These are phyloP conservation scores for Starmerella sirachaensis DNA, from an alignment of 805 yeast species.

Conservation along the genomic window DNA sequence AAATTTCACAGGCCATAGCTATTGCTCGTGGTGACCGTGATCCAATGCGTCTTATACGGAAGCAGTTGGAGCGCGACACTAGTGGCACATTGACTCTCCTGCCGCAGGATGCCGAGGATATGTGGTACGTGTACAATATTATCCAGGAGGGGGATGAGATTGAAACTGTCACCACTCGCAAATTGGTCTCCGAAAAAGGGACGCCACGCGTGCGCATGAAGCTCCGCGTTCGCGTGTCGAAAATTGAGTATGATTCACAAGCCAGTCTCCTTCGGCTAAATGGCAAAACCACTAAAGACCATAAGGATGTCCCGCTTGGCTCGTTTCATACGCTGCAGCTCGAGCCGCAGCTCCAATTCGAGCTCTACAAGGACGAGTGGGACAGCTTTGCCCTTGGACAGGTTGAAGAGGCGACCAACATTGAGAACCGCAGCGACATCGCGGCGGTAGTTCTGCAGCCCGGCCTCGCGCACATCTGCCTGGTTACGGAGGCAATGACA, in stretches of 20 bases:
- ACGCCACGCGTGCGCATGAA: conserved; percentile 47
- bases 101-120: conserved; percentile 84
- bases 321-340: conserved; percentile 81
- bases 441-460: conserved; percentile 92
- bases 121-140: conserved; percentile 78
- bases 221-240: conserved; percentile 50
- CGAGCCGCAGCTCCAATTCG: conserved; percentile 55
- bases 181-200: conserved; percentile 34
- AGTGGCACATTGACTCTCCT: conserved; percentile 54
- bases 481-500: conserved; percentile 81
- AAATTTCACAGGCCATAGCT: not conserved
- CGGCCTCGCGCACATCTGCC: conserved; percentile 86
- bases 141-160: conserved; percentile 66
- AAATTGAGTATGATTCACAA: conserved; percentile 65
- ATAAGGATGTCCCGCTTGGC: conserved; percentile 69
- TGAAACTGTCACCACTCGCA: conserved; percentile 55
- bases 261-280: conserved; percentile 67
- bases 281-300: conserved; percentile 53
- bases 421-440: conserved; percentile 73
- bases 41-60: conserved; percentile 47
- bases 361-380: conserved; percentile 65
- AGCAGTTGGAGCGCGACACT: conserved; percentile 43
- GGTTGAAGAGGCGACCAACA: conserved; percentile 55
- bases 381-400: conserved; percentile 57
- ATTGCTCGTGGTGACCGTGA: too few species aligned